Percentiles rank a stretch among this genome's conserved stretches.
These are phyloP conservation scores for Aspergillus piperis DNA, from an alignment of 2,329 filamentous ascomycete species.

Conservation along the genomic window DNA sequence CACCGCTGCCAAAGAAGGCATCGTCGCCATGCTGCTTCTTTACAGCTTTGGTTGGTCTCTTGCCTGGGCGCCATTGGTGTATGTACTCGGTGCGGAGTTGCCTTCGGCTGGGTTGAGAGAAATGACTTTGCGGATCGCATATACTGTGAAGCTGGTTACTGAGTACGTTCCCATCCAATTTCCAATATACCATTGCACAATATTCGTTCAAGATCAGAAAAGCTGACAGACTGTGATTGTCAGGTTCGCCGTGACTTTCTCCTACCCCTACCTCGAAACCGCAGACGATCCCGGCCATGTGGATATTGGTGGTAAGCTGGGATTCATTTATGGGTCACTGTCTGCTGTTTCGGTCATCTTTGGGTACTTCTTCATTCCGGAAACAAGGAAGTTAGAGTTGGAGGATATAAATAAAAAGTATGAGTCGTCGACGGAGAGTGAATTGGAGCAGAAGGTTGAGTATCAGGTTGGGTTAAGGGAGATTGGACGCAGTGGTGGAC, in stretches of 20 bases:
- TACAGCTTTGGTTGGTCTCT: conserved; percentile 5
- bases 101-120: not conserved
- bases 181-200: not conserved
- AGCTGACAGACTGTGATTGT: not conserved
- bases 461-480: not conserved
- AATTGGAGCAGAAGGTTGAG: not conserved
- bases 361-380: not conserved
- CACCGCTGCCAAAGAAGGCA: not conserved
- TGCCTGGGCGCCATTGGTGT: not conserved
- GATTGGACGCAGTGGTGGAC: not conserved
- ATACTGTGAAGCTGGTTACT: not conserved
- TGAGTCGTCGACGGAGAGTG: not conserved
- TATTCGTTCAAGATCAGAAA: not conserved
- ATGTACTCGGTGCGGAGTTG: conserved; percentile 1
- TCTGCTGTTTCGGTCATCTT: not conserved
- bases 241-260: conserved; percentile 3
- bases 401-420: conserved; percentile 1
- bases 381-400: not conserved
- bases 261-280: conserved; percentile 1
- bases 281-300: not conserved
- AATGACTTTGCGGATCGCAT: conserved; percentile 1
- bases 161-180: not conserved
- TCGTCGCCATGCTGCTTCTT: not conserved
- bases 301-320: not conserved
- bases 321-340: not conserved